Evolutionary conservation across 2,329 filamentous ascomycete genomes (phyloP).

Genomic region (Alternaria incomplexa): DNA sequence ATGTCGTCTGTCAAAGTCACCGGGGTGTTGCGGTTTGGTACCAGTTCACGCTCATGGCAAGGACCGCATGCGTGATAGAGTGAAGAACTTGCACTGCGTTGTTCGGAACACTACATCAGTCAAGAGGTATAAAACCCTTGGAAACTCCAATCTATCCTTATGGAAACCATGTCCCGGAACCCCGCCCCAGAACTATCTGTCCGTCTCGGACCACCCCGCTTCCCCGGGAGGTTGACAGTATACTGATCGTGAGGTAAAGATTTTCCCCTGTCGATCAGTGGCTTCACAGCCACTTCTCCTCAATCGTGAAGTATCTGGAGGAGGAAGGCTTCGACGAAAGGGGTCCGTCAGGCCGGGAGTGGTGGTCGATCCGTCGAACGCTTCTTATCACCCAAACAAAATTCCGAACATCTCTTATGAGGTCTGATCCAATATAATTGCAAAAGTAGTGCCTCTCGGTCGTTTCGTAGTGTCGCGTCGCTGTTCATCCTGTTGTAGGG

Average conservation of each 20-base stretch:
- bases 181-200: neutral
- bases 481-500: neutral
- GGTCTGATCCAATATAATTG: neutral
- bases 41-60: conserved; percentile 22
- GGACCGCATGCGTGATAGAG: conserved; percentile 28
- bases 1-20: conserved; percentile 24
- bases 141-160: neutral
- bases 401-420: neutral
- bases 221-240: neutral
- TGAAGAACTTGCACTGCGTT: conserved; percentile 31
- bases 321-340: neutral
- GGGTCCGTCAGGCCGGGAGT: neutral
- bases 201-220: neutral
- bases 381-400: neutral
- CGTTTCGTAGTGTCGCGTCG: neutral
- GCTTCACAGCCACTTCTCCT: neutral
- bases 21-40: conserved; percentile 31
- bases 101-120: conserved; percentile 28
- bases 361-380: neutral
- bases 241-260: neutral
- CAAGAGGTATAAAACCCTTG: conserved; percentile 24
- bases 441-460: neutral
- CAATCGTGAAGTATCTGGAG: neutral
- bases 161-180: neutral
- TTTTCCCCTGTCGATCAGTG: neutral